Percentiles rank a stretch among this genome's conserved stretches.
phyloP scores from a whole-genome alignment of 768 basidiomycete genomes.

The Mycena albidolilacea region DNA sequence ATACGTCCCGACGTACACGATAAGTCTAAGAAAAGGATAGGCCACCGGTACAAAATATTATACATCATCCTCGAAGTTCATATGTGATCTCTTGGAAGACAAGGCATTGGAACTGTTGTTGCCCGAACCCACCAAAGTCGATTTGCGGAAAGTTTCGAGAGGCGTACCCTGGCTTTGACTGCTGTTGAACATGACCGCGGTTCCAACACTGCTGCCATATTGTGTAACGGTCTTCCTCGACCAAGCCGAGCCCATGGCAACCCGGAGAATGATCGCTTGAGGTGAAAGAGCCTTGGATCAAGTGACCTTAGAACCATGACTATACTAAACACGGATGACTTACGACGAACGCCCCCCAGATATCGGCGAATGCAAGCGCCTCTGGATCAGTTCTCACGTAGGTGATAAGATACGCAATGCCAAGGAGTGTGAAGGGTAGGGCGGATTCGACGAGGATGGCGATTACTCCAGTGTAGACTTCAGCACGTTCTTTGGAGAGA shows the following conservation, averaged over 20 bases:
- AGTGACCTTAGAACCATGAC: not conserved
- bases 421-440: slow-evolving; percentile 48
- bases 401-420: slow-evolving; percentile 49
- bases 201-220: slow-evolving; percentile 12
- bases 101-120: not conserved
- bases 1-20: slow-evolving; percentile 2
- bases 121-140: not conserved
- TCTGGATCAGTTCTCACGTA: slow-evolving; percentile 49
- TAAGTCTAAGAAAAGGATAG: not conserved
- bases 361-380: slow-evolving; percentile 40
- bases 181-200: slow-evolving; percentile 16
- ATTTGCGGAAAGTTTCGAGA: slow-evolving; percentile 28
- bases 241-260: slow-evolving; percentile 30
- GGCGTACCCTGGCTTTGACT: slow-evolving; percentile 5
- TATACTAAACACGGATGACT: not conserved
- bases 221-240: slow-evolving; percentile 23
- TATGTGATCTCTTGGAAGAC: not conserved
- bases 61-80: slow-evolving; percentile 14
- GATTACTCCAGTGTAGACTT: slow-evolving; percentile 48
- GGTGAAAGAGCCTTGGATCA: slow-evolving; percentile 12
- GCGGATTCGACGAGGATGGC: slow-evolving; percentile 52
- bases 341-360: slow-evolving; percentile 29
- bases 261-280: slow-evolving; percentile 29
- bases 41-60: slow-evolving; percentile 1
- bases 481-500: slow-evolving; percentile 41